Base-by-base conservation (phyloP, 2,329 filamentous ascomycete species). In the Fusarium avenaceum region DNA sequence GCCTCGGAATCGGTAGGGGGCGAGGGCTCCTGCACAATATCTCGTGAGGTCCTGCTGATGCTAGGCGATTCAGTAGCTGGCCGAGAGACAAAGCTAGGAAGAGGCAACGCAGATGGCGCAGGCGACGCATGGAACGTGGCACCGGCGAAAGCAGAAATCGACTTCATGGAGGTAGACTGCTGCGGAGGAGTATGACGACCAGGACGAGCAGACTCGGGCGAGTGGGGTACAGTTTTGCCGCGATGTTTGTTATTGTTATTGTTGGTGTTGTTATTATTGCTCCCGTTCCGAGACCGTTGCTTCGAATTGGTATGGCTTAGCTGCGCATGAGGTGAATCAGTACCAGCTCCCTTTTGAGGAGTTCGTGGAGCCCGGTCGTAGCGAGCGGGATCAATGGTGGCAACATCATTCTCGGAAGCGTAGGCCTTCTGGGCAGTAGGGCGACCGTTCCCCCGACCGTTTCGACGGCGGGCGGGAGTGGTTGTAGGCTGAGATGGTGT, bases 121-220 rank as follows among this genome's bases (percentile, higher is more conserved):
- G 96, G 96, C 10, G 96, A 98, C 40, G 94, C 92, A 79, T 97
- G 94, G 78, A 98, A 99, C 7, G 94, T 96, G 33, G 95, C 92
- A 15, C 95, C 96, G 39, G 96, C 96, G 80, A 97, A 99, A 45
- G 91, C 89, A 62, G 88, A 80, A 30, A 79, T 79, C 45, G 84
- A 79, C 74, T 84, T 85, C 67, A 82, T 76, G 30, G 80, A 76
- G 10, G 76, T 75, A 17, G 80, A 80, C 50, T 84, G 81, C 13
- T 76, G 74, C 19, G 79, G 78, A 22, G 74, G 79, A 19, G 84
- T 87, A 47, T 80, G 80, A 22, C 80, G 80, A 28, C 78, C 81
- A 19, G 76, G 75, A 19, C 77, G 81, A 22, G 75, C 72, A 24
- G 77, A 78, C 28, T 81, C 81, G 8, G 84, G 83, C 9, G 85